Evolutionary conservation across 352 stramenopile genomes (phyloP), one percentile per base, ranked within the genome.

Genomic region (Plasmopara viticola): DNA sequence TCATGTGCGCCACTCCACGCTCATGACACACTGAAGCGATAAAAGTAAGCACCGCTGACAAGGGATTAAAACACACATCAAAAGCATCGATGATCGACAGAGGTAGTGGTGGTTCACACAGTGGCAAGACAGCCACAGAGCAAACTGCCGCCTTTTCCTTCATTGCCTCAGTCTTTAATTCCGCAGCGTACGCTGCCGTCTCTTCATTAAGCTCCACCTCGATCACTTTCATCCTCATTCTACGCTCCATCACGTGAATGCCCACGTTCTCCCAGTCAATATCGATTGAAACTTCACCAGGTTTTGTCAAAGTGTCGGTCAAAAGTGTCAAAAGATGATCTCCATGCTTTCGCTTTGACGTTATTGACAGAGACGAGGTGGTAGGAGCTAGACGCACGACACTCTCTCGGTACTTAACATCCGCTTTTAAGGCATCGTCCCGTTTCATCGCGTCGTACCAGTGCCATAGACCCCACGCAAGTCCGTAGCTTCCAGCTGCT

Each of bases 401-500:
- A 9, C 55, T 57, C 50, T 86, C 78, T 18, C 12, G 37, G 41
- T 33, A 15, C 13, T 44, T 35, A 18, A 13, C 2, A 7, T 6
- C 29, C 20, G 44, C 29, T 38, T 54, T 7, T 4, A 39, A 44
- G 47, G 43, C 40, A 35, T 56, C 51, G 40, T 14, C 42, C 6
- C 12, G 43, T 29, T 9, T 44, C 3, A 6, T 12, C 5, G 39
- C 1, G 6, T 29, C 17, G 9, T 56, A 34, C 35, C 35, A 38
- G 13, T 50, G 61, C 64, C 70, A 90, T 4, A 83, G 42, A 63
- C 53, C 64, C 73, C 69, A 87, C 14, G 72, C 57, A 8, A 89
- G 53, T 48, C 74, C 78, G 55, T 90, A 90, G 62, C 74, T 90
- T 38, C 68, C 78, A 4, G 64, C 51, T 1, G 60, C 49, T 25